Evolutionary conservation across 1,284 basidiomycete genomes (phyloP).

Genomic region (Pyrrhoderma noxium): DNA sequence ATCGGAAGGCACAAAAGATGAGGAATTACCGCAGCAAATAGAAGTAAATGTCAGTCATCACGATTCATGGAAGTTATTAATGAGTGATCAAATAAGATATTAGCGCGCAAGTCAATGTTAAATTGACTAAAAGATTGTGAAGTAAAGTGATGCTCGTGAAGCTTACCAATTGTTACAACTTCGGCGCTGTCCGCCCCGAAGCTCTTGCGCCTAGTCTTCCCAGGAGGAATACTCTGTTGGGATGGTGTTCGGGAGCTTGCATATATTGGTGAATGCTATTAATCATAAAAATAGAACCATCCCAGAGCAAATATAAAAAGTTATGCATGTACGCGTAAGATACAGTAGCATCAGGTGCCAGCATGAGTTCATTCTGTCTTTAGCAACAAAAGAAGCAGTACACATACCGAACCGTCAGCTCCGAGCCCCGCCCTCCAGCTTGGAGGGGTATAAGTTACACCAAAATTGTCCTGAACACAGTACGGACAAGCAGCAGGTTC

Average conservation of each 20-base stretch:
- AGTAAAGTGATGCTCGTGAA: not conserved
- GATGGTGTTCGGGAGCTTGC: conserved; percentile 37
- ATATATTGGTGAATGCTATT: conserved; percentile 21
- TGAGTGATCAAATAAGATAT: no score
- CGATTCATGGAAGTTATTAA: no score
- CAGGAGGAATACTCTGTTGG: conserved; percentile 30
- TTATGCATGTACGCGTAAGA: no score
- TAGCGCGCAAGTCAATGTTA: no score
- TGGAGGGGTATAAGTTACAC: conserved; percentile 84
- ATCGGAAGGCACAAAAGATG: conserved; percentile 7
- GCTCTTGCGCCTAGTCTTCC: conserved; percentile 72
- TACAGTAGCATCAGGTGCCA: no score
- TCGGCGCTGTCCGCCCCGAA: conserved; percentile 72
- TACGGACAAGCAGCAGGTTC: conserved; percentile 96
- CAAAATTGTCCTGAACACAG: conserved; percentile 96
- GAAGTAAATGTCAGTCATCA: no score
- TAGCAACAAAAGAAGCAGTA: not conserved
- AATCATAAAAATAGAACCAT: not conserved
- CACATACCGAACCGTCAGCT: conserved; percentile 53
- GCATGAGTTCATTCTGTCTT: no score
- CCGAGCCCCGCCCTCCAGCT: conserved; percentile 70
- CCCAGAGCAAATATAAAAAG: not conserved
- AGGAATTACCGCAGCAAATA: not conserved
- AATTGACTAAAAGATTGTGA: not conserved
- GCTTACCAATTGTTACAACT: conserved; percentile 83